Base-by-base conservation (phyloP, 1,284 basidiomycete genomes). In the Inonotus hispidus region DNA sequence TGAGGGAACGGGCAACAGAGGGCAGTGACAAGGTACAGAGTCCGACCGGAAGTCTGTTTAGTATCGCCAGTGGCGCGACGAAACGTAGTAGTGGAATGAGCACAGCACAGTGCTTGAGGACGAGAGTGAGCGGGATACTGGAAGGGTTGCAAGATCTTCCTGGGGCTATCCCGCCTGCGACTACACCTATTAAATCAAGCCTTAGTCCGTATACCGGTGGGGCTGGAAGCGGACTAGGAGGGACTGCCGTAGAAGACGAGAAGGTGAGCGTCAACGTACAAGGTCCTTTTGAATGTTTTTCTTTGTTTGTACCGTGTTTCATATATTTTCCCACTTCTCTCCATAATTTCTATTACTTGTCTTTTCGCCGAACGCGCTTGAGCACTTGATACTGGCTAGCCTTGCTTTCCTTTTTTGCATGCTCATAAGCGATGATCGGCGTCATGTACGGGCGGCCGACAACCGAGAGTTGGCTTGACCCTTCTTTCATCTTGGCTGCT, bases 1-100 rank as follows among this genome's bases (percentile, higher is more conserved):
- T 50, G 43, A 25, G n/a, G 16, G 35, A 56, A 16, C 14, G 50
- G 32, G 25, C 35, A 19, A 7, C 19, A 16, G 41, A 41, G 4
- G 43, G 61, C 21, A 32, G 8, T 16, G 56, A 37, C 13, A 52
- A 23, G 49, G 19, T 25, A 49, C 57, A 39, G 10, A 62, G 61
- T 38, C 61, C 61, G 39, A 62, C 61, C 25, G 56, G 41, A 25
- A 62, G 61, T 29, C 19, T 59, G 38, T 62, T 55, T 32, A 59
- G 56, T 37, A 41, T 59, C n/a, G 55, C 54, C 35, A 56, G 45
- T 25, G 45, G 25, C 4, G 32, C 23, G 56, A 58, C 56, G 8
- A 50, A 46, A 29, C 56, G 56, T n/a, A 58, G 56, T 49, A 21
- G 41, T 7, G 58, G 58, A 25, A 54, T 58, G 57, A 62, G 57